Evolutionary conservation across 2,329 filamentous ascomycete species (phyloP).

Genomic region (Hypomyces perniciosus): DNA sequence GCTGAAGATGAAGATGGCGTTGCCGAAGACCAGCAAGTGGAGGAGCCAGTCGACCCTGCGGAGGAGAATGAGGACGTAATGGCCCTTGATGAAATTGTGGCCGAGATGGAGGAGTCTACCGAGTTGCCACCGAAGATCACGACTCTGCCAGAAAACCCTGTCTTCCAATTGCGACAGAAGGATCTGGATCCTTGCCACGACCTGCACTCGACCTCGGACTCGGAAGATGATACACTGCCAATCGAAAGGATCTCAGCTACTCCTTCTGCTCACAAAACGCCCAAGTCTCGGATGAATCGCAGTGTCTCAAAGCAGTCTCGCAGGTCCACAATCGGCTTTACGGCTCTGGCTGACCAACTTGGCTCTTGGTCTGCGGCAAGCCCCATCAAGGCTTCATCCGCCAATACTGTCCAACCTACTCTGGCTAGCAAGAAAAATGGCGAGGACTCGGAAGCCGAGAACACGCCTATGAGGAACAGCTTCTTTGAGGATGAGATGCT

Average conservation of each 20-base stretch:
- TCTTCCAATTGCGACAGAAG: constrained; percentile 40
- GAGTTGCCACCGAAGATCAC: constrained; percentile 9
- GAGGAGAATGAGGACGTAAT: constrained; percentile 18
- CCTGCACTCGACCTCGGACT: constrained; percentile 46
- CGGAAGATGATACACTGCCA: constrained; percentile 44
- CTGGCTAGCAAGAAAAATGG: background rate
- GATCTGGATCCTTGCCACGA: constrained; percentile 39
- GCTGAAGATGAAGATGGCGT: constrained; percentile 10
- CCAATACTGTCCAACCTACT: background rate
- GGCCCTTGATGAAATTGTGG: constrained; percentile 18
- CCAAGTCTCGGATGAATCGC: constrained; percentile 13
- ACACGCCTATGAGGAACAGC: constrained; percentile 38
- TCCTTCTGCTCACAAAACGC: constrained; percentile 30
- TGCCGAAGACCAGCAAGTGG: background rate
- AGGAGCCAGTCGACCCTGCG: background rate
- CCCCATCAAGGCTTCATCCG: constrained; percentile 27
- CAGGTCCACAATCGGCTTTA: constrained; percentile 47
- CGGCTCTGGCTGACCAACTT: constrained; percentile 56
- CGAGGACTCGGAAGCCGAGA: background rate
- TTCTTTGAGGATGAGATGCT: constrained; percentile 60
- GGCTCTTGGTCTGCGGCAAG: constrained; percentile 58
- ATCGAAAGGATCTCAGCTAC: constrained; percentile 34
- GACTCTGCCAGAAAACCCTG: constrained; percentile 14
- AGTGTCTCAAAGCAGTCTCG: constrained; percentile 18
- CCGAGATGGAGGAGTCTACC: constrained; percentile 13